Conservation (phyloP, 1,284 basidiomycete genomes). For the Golubevia pallescens region DNA sequence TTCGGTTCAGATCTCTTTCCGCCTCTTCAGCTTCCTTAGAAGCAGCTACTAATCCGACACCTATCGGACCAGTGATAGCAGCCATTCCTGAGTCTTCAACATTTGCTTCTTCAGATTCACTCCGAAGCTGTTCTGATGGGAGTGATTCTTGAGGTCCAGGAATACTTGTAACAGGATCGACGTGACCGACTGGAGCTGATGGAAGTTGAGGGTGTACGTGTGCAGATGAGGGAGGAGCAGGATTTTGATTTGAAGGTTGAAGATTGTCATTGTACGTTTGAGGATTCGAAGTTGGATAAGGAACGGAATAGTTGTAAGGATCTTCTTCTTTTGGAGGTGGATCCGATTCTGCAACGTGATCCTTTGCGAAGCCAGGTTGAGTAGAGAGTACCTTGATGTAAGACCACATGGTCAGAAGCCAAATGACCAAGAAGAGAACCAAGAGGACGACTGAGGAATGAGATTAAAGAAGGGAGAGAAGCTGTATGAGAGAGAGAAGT, state of each 20-base stretch:
- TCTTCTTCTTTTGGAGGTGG: slow-evolving; percentile 5
- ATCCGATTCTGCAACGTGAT: slow-evolving; percentile 27
- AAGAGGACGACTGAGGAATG: slow-evolving; percentile 27
- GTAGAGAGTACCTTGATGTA: slow-evolving; percentile 39
- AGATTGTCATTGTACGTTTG: neutral
- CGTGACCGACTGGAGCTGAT: slow-evolving; percentile 3
- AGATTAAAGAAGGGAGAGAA: slow-evolving; percentile 19
- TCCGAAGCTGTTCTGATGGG: too few relatives aligned
- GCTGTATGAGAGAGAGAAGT: slow-evolving; percentile 2
- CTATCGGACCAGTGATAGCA: slow-evolving; percentile 9
- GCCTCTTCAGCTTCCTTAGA: slow-evolving; percentile 1
- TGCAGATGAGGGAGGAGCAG: neutral
- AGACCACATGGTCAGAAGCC: slow-evolving; percentile 48
- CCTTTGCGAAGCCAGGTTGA: slow-evolving; percentile 44
- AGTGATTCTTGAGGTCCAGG: slow-evolving; percentile 5
- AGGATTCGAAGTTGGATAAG: neutral
- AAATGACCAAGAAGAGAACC: slow-evolving; percentile 37
- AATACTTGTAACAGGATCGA: slow-evolving; percentile 10
- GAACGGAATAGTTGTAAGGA: neutral
- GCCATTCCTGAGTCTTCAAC: slow-evolving; percentile 7
- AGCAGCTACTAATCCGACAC: slow-evolving; percentile 12
- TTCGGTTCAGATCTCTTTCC: neutral
- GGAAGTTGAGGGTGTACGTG: neutral
- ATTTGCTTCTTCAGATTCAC: neutral
- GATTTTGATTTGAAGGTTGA: neutral